Conservation (phyloP, 192 early-diverging fungal species). For the Podila clonocystis region DNA sequence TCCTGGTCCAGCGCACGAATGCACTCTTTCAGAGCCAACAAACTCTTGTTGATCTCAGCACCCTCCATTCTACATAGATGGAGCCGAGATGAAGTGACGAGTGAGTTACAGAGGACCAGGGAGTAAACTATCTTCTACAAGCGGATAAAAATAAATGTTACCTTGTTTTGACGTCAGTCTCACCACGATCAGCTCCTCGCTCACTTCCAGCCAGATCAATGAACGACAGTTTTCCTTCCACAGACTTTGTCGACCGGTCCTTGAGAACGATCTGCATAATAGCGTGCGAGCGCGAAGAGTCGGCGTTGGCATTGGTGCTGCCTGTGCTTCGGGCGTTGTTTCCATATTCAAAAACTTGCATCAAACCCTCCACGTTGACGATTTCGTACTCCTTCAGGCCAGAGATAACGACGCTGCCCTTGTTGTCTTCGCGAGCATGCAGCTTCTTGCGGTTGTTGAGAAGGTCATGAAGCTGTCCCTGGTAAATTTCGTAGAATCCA, state of each 20-base stretch:
- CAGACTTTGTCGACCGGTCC: conserved; percentile 52
- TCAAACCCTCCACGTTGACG: conserved; percentile 83
- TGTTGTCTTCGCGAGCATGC: conserved; percentile 97
- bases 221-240: conserved; percentile 89
- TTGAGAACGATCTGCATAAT: conserved; percentile 94
- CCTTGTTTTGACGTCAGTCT: conserved; percentile 92
- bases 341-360: conserved; percentile 95
- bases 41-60: conserved; percentile 98
- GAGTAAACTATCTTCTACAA: too few species aligned
- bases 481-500: conserved; percentile 98
- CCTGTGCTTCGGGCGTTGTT: conserved; percentile 93
- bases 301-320: conserved; percentile 92
- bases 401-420: conserved; percentile 90
- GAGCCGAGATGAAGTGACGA: too few species aligned
- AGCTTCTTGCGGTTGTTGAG: conserved; percentile 90
- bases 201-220: conserved; percentile 99
- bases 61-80: conserved; percentile 87
- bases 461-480: conserved; percentile 94
- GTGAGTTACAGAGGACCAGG: too few species aligned
- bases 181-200: conserved; percentile 96
- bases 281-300: conserved; percentile 97
- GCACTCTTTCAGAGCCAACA: conserved; percentile 97
- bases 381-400: conserved; percentile 92
- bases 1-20: conserved; percentile 97
- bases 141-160: conserved; percentile 22